phyloP scores from a whole-genome alignment of 352 stramenopile species.

The Phytophthora quininea region DNA sequence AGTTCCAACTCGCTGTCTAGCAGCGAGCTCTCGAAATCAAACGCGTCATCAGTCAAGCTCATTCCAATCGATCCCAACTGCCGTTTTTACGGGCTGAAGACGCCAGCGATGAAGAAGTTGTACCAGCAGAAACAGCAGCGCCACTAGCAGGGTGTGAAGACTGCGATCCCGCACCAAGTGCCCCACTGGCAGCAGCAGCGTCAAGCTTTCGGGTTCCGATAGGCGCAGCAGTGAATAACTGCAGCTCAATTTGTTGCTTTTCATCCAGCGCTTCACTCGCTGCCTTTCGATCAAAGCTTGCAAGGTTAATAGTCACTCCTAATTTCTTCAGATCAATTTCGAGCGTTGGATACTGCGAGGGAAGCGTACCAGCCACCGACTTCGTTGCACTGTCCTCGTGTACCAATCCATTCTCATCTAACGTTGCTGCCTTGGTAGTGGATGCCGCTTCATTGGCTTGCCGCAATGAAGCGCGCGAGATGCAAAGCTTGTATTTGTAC shows the following conservation, averaged over 20 bases:
- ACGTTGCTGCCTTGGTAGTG: slow-evolving; percentile 30
- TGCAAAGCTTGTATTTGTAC: slow-evolving; percentile 93
- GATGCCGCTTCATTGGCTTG: slow-evolving; percentile 69
- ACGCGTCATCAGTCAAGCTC: slow-evolving; percentile 44
- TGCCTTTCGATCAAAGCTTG: slow-evolving; percentile 58
- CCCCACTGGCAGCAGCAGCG: slow-evolving; percentile 27
- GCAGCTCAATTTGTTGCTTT: slow-evolving; percentile 88
- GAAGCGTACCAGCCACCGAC: slow-evolving; percentile 6
- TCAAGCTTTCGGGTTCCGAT: slow-evolving; percentile 80
- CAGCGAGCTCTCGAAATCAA: slow-evolving; percentile 78
- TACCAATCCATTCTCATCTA: neutral
- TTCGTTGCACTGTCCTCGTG: slow-evolving; percentile 27
- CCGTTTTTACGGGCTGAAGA: slow-evolving; percentile 34
- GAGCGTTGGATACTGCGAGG: slow-evolving; percentile 52
- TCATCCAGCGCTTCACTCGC: slow-evolving; percentile 75
- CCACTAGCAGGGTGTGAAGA: slow-evolving; percentile 35
- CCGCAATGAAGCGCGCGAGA: slow-evolving; percentile 69
- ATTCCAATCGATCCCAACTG: slow-evolving; percentile 26
- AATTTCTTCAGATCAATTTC: slow-evolving; percentile 69
- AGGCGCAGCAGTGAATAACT: slow-evolving; percentile 85
- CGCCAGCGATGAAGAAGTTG: slow-evolving; percentile 23
- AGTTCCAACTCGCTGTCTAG: slow-evolving; percentile 67
- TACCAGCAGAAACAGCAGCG: slow-evolving; percentile 19
- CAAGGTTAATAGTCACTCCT: slow-evolving; percentile 57
- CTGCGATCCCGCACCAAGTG: slow-evolving; percentile 29